phyloP scores from a whole-genome alignment of 202 grass and related monocot species.

The Elaeis oleifera region DNA sequence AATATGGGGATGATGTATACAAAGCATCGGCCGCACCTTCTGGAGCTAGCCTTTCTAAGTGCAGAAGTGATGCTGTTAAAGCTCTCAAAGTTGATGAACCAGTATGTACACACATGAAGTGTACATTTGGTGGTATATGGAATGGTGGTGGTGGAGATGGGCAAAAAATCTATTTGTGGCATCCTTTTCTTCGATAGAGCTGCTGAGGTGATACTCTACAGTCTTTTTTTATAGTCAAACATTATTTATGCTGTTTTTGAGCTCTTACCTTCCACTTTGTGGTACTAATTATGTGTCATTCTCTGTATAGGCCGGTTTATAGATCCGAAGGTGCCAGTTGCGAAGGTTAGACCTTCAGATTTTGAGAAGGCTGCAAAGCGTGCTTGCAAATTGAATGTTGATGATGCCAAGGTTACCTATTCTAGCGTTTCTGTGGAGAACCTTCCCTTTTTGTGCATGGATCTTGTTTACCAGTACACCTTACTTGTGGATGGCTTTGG shows the following conservation, averaged over 20 bases:
- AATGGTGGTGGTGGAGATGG: constrained; percentile 98
- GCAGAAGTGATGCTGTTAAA: constrained; percentile 55
- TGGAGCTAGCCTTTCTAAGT: constrained; percentile 72
- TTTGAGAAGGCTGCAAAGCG: constrained; percentile 75
- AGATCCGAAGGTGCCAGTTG: constrained; percentile 42
- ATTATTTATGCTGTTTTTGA: too few relatives aligned
- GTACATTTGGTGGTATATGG: constrained; percentile 96
- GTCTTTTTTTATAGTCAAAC: too few relatives aligned
- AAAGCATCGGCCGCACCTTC: constrained; percentile 63
- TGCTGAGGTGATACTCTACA: constrained; percentile 45
- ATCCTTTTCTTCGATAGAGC: constrained; percentile 97
- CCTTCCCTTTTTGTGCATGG: constrained; percentile 95
- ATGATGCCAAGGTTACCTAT: constrained; percentile 64
- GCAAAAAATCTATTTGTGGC: constrained; percentile 97
- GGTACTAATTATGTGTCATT: constrained; percentile 12
- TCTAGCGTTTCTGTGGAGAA: constrained; percentile 53
- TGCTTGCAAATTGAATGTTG: constrained; percentile 84
- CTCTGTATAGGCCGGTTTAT: constrained; percentile 62
- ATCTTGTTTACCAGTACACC: constrained; percentile 97
- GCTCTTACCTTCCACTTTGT: constrained; percentile 6
- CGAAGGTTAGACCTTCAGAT: constrained; percentile 64
- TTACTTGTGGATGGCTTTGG: constrained; percentile 94
- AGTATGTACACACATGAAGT: constrained; percentile 97
- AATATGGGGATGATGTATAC: constrained; percentile 50
- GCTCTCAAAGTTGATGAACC: constrained; percentile 79